Evolutionary conservation across 2,329 filamentous ascomycete species (phyloP).

Genomic region (Ascochyta lentis): DNA sequence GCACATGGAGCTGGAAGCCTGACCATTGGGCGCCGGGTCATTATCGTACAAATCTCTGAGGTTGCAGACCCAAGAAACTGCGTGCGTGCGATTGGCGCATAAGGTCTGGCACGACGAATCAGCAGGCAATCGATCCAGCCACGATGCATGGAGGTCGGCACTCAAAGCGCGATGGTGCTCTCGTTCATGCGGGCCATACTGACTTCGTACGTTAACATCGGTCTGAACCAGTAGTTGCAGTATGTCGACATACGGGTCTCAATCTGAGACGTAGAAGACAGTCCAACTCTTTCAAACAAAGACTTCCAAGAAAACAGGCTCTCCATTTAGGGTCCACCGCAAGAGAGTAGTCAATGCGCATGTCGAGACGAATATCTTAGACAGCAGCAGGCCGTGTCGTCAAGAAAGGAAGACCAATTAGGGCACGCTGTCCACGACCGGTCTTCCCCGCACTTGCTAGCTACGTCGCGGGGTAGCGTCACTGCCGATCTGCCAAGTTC

Average conservation of each 20-base stretch:
- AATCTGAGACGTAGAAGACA: too few relatives aligned
- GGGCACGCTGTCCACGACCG: conserved; percentile 3
- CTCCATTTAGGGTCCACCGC: too few relatives aligned
- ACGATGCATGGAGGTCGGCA: neutral
- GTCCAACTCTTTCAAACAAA: neutral
- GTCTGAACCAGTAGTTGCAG: neutral
- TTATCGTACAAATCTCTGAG: conserved; percentile 4
- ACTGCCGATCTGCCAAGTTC: conserved; percentile 8
- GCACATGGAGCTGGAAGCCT: neutral
- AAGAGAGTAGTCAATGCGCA: neutral
- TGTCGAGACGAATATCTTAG: neutral
- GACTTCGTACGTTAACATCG: neutral
- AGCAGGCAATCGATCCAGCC: neutral
- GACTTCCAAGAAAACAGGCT: neutral
- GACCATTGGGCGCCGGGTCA: neutral
- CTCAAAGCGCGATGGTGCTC: neutral
- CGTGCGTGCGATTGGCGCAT: neutral
- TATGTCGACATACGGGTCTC: too few relatives aligned
- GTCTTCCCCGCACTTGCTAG: conserved; percentile 17
- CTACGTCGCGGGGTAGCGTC: conserved; percentile 16
- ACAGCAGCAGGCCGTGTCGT: neutral
- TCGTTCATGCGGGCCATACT: neutral
- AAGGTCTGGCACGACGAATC: neutral
- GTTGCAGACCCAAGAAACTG: neutral
- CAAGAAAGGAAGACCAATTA: neutral